Evolutionary conservation across 371 early-diverging fungal species (phyloP).

Genomic region (Actinomortierella wolfii): DNA sequence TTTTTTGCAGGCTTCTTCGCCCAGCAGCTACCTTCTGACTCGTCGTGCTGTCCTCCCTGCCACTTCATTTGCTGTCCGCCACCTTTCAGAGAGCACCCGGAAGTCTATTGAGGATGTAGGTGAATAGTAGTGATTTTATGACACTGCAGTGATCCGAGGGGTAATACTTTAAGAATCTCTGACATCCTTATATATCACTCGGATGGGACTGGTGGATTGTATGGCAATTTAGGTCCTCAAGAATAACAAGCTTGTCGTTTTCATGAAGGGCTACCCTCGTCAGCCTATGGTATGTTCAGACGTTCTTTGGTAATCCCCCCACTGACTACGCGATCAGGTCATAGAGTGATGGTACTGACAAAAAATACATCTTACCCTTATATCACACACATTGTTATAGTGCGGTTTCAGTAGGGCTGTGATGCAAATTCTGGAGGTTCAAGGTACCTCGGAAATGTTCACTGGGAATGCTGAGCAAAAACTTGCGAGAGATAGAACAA

Average conservation of each 20-base stretch:
- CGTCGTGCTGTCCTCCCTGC: constrained; percentile 43
- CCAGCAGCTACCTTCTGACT: constrained; percentile 34
- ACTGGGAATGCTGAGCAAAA: background rate
- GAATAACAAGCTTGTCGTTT: constrained; percentile 56
- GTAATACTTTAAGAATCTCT: background rate
- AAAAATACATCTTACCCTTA: too few species aligned
- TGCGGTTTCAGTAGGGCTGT: constrained; percentile 95
- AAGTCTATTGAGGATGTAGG: constrained; percentile 46
- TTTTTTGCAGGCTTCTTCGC: constrained; percentile 14
- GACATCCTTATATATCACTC: background rate
- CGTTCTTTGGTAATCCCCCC: too few species aligned
- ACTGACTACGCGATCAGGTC: too few species aligned
- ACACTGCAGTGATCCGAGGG: background rate
- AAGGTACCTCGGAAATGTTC: constrained; percentile 54
- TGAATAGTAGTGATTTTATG: too few species aligned
- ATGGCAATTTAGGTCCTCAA: constrained; percentile 15
- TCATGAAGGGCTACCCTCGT: constrained; percentile 96
- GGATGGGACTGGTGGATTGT: background rate
- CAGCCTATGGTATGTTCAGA: constrained; percentile 70
- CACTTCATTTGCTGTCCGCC: constrained; percentile 35
- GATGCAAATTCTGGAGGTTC: constrained; percentile 85
- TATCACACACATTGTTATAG: constrained; percentile 42
- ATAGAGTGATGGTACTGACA: too few species aligned
- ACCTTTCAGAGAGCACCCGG: constrained; percentile 38
- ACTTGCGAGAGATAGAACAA: background rate